Evolutionary conservation across 2,329 filamentous ascomycete genomes (phyloP), one percentile per base, ranked within the genome.

Genomic region (Chalara sp.): DNA sequence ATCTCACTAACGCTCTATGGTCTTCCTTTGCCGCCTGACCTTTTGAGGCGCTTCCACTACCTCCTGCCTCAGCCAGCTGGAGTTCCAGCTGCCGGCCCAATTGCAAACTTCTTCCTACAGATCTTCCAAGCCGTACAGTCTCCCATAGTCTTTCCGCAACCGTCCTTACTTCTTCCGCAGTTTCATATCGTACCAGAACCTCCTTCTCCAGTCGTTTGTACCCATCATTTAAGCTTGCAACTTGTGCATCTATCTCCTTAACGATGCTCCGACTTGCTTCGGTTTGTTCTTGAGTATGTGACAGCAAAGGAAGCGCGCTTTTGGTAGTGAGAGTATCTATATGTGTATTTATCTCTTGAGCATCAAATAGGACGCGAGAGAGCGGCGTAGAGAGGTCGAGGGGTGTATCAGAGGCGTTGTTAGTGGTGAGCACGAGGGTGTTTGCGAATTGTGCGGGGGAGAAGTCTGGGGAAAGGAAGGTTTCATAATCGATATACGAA

Each of bases 401-500:
- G 6, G 89, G 87, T 1, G 85, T 85, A 70, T 97, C 93, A 59
- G 86, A 88, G 52, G 89, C 78, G 71, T 96, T 95, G 74, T 97
- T 97, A 50, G 92, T 97, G 39, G 84, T 79, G 51, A 91, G 82
- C 46, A 97, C 87, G 53, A 99, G 83, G 30, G 81, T 81, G 68
- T 97, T 96, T 61, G 93, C 92, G 65, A 97, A 96, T 12, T 79
- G 72, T 21, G 86, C 76, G 5, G 92, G 81, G 28, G 84, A 87
- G 73, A 99, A 99, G 55, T 79, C 74, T 8, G 90, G 87, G 46
- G 86, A 81, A 57, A 96, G 80, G 63, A 99, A 95, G 56, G 88
- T 80, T 67, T 95, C 89, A 71, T 96, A 95, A 78, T 97, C 91
- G 65, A 99, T 91, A 71, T 99, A 99, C 6, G 89, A 93, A 40